These are phyloP conservation scores for Austroboletus festivus DNA, from an alignment of 768 basidiomycete species.

Conservation along the genomic window DNA sequence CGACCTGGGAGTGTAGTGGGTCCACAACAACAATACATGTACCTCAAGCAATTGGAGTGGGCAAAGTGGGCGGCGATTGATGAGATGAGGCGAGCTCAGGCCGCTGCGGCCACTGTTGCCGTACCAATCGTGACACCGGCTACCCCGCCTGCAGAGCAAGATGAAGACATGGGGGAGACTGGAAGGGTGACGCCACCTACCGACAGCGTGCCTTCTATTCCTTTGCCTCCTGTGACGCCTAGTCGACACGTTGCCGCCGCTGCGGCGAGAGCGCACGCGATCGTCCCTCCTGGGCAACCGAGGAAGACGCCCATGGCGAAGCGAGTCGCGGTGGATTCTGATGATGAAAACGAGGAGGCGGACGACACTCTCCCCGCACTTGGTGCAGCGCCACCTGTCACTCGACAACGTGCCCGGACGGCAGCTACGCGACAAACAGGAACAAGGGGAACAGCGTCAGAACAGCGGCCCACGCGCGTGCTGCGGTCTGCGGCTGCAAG, in stretches of 20 bases:
- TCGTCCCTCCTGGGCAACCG: slow-evolving; percentile 78
- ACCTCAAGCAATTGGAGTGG: slow-evolving; percentile 93
- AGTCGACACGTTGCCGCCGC: slow-evolving; percentile 71
- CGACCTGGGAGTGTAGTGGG: slow-evolving; percentile 93
- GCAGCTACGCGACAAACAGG: slow-evolving; percentile 35
- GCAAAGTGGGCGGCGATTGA: slow-evolving; percentile 89
- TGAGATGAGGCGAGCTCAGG: slow-evolving; percentile 53
- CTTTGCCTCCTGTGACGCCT: slow-evolving; percentile 75
- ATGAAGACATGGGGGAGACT: slow-evolving; percentile 55
- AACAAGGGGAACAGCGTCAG: slow-evolving; percentile 59
- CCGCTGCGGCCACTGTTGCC: slow-evolving; percentile 38
- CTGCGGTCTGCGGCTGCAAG: slow-evolving; percentile 65
- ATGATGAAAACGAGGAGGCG: slow-evolving; percentile 58
- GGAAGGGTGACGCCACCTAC: slow-evolving; percentile 36
- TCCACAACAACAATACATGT: slow-evolving; percentile 92
- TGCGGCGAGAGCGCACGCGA: slow-evolving; percentile 64
- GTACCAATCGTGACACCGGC: slow-evolving; percentile 63
- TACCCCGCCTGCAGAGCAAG: slow-evolving; percentile 76
- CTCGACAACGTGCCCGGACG: slow-evolving; percentile 36
- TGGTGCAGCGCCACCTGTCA: slow-evolving; percentile 42
- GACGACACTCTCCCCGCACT: slow-evolving; percentile 66
- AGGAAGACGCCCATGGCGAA: slow-evolving; percentile 85
- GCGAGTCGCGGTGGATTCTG: slow-evolving; percentile 63
- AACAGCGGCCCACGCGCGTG: slow-evolving; percentile 70
- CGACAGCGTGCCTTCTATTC: slow-evolving; percentile 19